Percentiles rank a stretch among this genome's conserved stretches.
Conservation (phyloP, 306 rosid species). For the Citrullus mucosospermus region DNA sequence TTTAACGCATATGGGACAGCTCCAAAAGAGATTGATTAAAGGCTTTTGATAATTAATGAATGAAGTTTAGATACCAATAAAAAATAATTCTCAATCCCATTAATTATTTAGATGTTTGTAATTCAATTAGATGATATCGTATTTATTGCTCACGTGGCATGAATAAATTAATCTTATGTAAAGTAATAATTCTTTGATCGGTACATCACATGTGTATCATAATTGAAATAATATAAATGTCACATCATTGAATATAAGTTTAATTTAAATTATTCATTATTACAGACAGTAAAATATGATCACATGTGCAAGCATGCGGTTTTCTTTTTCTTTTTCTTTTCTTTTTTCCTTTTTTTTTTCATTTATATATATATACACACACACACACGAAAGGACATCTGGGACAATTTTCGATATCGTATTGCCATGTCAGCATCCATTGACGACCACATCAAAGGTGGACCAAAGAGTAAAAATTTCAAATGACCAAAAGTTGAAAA, state of each 20-base stretch:
- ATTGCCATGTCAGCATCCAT: not conserved
- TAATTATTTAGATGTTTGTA: not conserved
- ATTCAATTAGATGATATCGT: no score
- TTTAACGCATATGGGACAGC: not conserved
- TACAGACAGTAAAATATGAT: not conserved
- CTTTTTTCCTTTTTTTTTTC: no score
- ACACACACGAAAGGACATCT: not conserved
- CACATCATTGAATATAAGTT: not conserved
- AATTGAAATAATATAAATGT: not conserved
- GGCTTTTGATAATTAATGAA: not conserved
- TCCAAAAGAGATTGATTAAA: not conserved
- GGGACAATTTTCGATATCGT: not conserved
- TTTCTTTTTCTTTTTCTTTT: not conserved
- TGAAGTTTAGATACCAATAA: not conserved
- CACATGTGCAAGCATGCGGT: not conserved
- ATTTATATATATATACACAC: not conserved
- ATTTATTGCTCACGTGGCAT: not conserved
- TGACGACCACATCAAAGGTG: not conserved
- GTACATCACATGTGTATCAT: not conserved
- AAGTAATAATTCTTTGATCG: not conserved
- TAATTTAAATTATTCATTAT: not conserved
- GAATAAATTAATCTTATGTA: not conserved
- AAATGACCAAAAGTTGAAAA: not conserved
- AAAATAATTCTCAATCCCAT: not conserved
- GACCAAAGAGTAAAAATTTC: not conserved